Percentiles rank a stretch among this genome's conserved stretches.
phyloP scores from a whole-genome alignment of 2,329 filamentous ascomycete genomes.

The Rhynchosporium graminicola region DNA sequence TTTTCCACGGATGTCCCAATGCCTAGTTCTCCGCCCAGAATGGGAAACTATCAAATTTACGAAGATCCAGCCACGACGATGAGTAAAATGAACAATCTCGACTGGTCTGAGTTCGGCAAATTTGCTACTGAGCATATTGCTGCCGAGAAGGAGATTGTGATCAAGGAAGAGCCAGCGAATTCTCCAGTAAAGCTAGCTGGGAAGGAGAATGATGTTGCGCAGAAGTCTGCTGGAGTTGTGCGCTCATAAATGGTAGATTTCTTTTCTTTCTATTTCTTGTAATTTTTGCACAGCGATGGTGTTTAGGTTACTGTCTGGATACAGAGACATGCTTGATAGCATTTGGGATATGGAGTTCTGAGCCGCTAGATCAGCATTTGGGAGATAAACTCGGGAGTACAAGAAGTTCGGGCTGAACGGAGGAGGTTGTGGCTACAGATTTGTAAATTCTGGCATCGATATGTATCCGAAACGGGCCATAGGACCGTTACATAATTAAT shows the following conservation, averaged over 20 bases:
- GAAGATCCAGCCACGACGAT: constrained; percentile 33
- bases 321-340: constrained; percentile 5
- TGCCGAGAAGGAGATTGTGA: constrained; percentile 10
- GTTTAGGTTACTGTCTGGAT: constrained; percentile 25
- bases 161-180: constrained; percentile 32
- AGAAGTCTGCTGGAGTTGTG: not conserved
- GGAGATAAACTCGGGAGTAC: not conserved
- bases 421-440: not conserved
- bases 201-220: constrained; percentile 7
- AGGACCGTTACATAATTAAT: constrained; percentile 4
- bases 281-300: constrained; percentile 33
- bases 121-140: constrained; percentile 19
- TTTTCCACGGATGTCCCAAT: constrained; percentile 48
- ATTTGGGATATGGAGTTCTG: constrained; percentile 18
- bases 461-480: not conserved
- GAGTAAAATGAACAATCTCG: constrained; percentile 23
- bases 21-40: constrained; percentile 47
- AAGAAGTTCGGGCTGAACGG: not conserved
- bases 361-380: constrained; percentile 19
- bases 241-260: not conserved
- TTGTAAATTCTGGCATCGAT: not conserved
- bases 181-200: constrained; percentile 23
- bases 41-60: constrained; percentile 39
- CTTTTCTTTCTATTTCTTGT: constrained; percentile 11
- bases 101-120: constrained; percentile 36